Conservation (phyloP, 805 yeast species). For the Wickerhamomyces bovis region DNA sequence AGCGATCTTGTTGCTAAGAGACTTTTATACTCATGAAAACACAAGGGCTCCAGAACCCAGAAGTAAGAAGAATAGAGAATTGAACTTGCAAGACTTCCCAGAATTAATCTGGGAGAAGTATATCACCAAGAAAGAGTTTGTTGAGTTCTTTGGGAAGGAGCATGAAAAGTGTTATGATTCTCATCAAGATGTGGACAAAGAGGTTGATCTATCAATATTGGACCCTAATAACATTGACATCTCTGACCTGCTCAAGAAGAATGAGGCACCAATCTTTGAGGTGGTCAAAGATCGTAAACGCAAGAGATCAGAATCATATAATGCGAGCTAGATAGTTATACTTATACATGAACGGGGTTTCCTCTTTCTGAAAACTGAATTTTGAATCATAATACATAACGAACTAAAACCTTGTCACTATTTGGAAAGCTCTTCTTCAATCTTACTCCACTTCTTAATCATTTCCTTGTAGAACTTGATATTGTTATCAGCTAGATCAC, state of each 20-base stretch:
- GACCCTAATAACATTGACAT: conserved; percentile 16
- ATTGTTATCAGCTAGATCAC: conserved; percentile 70
- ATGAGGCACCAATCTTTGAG: neutral
- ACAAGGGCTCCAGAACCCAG: conserved; percentile 79
- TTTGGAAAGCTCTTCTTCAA: conserved; percentile 32
- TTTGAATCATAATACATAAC: neutral
- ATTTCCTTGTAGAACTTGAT: conserved; percentile 64
- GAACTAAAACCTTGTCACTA: conserved; percentile 4
- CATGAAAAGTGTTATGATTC: conserved; percentile 5
- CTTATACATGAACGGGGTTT: too few relatives aligned
- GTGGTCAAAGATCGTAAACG: conserved; percentile 1
- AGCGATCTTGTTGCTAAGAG: conserved; percentile 73
- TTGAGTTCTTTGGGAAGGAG: conserved; percentile 31
- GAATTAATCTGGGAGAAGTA: conserved; percentile 49
- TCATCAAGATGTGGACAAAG: conserved; percentile 14
- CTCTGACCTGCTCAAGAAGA: conserved; percentile 14
- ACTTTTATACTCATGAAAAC: conserved; percentile 83
- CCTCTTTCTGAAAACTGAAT: too few relatives aligned
- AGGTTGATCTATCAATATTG: conserved; percentile 12
- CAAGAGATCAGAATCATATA: neutral
- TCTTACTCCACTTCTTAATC: conserved; percentile 64
- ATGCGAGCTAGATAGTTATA: too few relatives aligned
- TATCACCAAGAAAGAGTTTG: conserved; percentile 45
- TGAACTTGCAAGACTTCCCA: conserved; percentile 55
- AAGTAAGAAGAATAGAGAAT: conserved; percentile 60